Percentiles rank a stretch among this genome's conserved stretches.
Evolutionary conservation across 345 rosid genomes (phyloP).

Genomic region (Diplotaxis tenuifolia): DNA sequence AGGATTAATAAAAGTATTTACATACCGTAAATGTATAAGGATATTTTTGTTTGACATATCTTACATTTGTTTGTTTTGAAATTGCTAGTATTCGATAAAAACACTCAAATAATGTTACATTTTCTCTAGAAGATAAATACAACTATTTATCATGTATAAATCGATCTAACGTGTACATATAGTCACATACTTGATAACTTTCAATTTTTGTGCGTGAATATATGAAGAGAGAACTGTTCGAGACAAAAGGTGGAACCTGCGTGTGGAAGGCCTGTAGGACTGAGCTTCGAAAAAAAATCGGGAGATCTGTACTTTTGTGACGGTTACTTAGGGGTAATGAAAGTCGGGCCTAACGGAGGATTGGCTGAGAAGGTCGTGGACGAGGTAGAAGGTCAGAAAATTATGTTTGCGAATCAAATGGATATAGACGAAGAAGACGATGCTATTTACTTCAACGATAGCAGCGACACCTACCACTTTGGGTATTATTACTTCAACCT

Average conservation of each 20-base stretch:
- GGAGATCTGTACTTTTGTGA: conserved; percentile 78
- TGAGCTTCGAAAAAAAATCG: conserved; percentile 55
- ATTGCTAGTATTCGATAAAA: neutral
- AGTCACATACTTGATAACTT: neutral
- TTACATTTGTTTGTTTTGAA: neutral
- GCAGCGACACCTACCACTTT: conserved; percentile 54
- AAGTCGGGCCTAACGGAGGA: conserved; percentile 68
- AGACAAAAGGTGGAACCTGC: conserved; percentile 45
- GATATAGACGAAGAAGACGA: conserved; percentile 64
- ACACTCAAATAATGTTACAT: neutral
- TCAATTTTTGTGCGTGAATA: neutral
- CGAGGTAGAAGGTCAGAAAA: conserved; percentile 51
- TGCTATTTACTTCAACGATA: conserved; percentile 65
- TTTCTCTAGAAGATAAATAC: neutral
- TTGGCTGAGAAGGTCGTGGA: conserved; percentile 47
- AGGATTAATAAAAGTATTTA: neutral
- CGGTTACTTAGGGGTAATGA: conserved; percentile 62
- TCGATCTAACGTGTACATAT: neutral
- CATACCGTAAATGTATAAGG: neutral
- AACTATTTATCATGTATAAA: neutral
- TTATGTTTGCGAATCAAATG: conserved; percentile 64
- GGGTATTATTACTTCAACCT: conserved; percentile 41
- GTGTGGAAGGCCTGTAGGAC: conserved; percentile 80
- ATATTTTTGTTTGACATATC: neutral
- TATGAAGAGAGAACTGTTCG: conserved; percentile 51